Conservation (phyloP, 2,329 filamentous ascomycete genomes). For the Hypomyces rosellus region DNA sequence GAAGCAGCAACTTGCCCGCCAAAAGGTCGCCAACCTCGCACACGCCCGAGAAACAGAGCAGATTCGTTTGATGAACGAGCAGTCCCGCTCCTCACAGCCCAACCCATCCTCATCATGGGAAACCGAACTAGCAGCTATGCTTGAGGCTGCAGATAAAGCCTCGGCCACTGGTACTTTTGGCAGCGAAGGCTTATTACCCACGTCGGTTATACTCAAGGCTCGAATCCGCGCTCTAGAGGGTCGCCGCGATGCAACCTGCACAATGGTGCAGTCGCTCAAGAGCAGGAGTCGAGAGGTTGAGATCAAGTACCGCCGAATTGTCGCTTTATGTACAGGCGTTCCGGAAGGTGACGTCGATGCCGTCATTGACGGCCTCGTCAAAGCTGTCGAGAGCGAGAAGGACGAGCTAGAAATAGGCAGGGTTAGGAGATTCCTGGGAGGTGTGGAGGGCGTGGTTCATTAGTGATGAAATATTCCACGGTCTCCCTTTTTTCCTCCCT, state of each 20-base stretch:
- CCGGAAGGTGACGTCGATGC: constrained; percentile 73
- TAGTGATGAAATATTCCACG: constrained; percentile 19
- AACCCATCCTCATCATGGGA: constrained; percentile 48
- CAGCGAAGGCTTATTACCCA: constrained; percentile 45
- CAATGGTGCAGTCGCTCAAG: constrained; percentile 64
- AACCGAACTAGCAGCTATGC: constrained; percentile 43
- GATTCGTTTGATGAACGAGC: constrained; percentile 37
- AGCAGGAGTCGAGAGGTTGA: constrained; percentile 79
- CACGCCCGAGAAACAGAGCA: constrained; percentile 68
- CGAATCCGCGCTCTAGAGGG: constrained; percentile 63
- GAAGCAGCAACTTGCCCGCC: constrained; percentile 58
- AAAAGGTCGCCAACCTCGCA: constrained; percentile 73
- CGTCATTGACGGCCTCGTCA: constrained; percentile 70
- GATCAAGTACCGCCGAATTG: constrained; percentile 79
- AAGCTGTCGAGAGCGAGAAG: constrained; percentile 83
- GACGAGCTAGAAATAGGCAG: constrained; percentile 69
- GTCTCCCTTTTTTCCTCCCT: not conserved
- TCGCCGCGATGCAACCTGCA: constrained; percentile 61
- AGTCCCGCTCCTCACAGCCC: constrained; percentile 33
- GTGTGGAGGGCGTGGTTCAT: constrained; percentile 60
- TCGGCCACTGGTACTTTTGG: constrained; percentile 28
- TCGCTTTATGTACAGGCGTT: constrained; percentile 78
- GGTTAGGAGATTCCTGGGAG: constrained; percentile 71
- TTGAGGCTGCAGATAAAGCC: constrained; percentile 37
- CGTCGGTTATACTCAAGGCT: constrained; percentile 55